phyloP scores from a whole-genome alignment of 2,329 filamentous ascomycete genomes.

The Nothophaeocryptopus gaeumannii region DNA sequence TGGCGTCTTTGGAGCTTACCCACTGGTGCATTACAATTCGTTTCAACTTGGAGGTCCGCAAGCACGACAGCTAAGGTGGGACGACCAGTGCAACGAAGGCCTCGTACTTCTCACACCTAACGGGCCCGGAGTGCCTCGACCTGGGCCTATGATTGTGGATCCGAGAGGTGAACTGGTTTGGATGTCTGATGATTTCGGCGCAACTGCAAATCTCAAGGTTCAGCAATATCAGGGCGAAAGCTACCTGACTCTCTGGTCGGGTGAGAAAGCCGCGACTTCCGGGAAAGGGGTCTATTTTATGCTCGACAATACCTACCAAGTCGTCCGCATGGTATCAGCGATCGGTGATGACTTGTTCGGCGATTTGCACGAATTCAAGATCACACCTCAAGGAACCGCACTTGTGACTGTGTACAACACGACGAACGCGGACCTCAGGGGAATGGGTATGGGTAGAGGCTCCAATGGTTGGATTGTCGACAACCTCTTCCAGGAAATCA shows the following conservation, averaged over 20 bases:
- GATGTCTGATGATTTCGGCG: conserved; percentile 32
- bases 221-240: conserved; percentile 37
- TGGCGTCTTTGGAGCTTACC: conserved; percentile 34
- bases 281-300: conserved; percentile 38
- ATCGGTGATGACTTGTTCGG: conserved; percentile 32
- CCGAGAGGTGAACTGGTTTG: conserved; percentile 35
- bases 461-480: conserved; percentile 44
- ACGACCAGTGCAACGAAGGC: conserved; percentile 32
- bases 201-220: conserved; percentile 33
- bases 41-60: conserved; percentile 30
- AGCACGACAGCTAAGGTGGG: conserved; percentile 29
- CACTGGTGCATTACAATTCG: conserved; percentile 27
- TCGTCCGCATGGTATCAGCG: conserved; percentile 29
- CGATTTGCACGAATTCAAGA: conserved; percentile 46
- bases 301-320: conserved; percentile 31
- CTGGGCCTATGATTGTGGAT: conserved; percentile 38
- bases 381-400: conserved; percentile 42
- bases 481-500: conserved; percentile 45
- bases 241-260: conserved; percentile 42
- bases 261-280: conserved; percentile 35
- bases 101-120: conserved; percentile 32
- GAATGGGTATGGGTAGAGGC: conserved; percentile 26
- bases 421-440: conserved; percentile 28
- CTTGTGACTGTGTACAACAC: conserved; percentile 46
- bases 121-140: conserved; percentile 29